These are phyloP conservation scores for Mycena floridula DNA, from an alignment of 768 basidiomycete genomes.

Conservation along the genomic window DNA sequence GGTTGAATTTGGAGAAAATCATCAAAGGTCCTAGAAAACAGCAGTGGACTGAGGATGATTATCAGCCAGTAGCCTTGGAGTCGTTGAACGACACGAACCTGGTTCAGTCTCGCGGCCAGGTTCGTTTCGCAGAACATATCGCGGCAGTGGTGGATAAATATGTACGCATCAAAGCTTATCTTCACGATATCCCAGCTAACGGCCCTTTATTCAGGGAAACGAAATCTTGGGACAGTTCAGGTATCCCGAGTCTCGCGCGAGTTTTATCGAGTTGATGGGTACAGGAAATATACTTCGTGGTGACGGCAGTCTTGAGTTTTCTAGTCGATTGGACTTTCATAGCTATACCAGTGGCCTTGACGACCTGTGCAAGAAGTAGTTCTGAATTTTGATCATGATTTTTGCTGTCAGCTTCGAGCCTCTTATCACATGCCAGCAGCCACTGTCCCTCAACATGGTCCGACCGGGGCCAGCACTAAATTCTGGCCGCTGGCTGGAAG, in stretches of 20 bases:
- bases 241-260: constrained; percentile 71
- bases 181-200: constrained; percentile 8
- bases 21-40: constrained; percentile 25
- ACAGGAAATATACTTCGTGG: constrained; percentile 34
- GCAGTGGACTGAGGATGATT: constrained; percentile 43
- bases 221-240: constrained; percentile 48
- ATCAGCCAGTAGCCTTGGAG: constrained; percentile 21
- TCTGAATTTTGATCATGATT: background rate
- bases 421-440: no score
- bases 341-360: background rate
- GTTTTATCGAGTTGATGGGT: constrained; percentile 52
- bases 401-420: no score
- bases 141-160: constrained; percentile 47
- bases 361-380: background rate
- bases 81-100: constrained; percentile 13
- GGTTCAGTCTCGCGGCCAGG: constrained; percentile 15
- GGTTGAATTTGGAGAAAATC: constrained; percentile 45
- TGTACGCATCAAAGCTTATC: constrained; percentile 41
- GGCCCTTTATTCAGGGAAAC: constrained; percentile 40
- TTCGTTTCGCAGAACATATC: constrained; percentile 34
- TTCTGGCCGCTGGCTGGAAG: no score
- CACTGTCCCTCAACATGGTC: no score
- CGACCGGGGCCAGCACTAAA: no score
- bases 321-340: background rate
- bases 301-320: background rate